Conservation (phyloP, 345 rosid genomes). For the Isatis tinctoria region DNA sequence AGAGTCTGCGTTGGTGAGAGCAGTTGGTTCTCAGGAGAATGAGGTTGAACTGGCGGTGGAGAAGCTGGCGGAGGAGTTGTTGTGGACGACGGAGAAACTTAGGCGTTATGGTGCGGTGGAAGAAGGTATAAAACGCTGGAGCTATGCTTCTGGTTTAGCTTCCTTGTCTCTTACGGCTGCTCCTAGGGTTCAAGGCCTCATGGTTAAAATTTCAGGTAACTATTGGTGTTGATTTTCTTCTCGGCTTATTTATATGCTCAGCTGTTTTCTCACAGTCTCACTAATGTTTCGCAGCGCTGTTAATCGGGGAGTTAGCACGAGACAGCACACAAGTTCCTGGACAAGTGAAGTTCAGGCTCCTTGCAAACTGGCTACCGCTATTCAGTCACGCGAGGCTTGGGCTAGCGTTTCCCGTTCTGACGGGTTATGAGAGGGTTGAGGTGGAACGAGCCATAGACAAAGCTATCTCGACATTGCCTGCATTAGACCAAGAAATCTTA, state of each 20-base stretch:
- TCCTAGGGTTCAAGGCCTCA: conserved; percentile 62
- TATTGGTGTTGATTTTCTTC: neutral
- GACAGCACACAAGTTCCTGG: conserved; percentile 33
- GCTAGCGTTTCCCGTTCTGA: conserved; percentile 47
- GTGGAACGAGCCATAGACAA: conserved; percentile 62
- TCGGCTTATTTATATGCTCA: neutral
- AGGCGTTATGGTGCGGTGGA: conserved; percentile 49
- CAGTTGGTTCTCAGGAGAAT: conserved; percentile 20
- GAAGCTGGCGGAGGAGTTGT: conserved; percentile 70
- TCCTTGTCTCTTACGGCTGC: conserved; percentile 51
- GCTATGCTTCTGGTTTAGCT: conserved; percentile 60
- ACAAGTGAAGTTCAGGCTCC: conserved; percentile 60
- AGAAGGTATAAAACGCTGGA: conserved; percentile 70
- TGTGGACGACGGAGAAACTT: conserved; percentile 59
- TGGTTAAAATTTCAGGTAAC: conserved; percentile 61
- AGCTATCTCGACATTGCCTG: conserved; percentile 48
- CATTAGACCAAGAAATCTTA: conserved; percentile 58
- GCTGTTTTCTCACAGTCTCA: neutral
- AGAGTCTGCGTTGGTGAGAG: neutral
- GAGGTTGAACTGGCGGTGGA: conserved; percentile 46
- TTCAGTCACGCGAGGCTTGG: conserved; percentile 63
- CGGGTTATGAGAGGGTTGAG: conserved; percentile 54
- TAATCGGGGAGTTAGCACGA: conserved; percentile 47
- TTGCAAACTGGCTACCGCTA: conserved; percentile 58
- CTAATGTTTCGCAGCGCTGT: conserved; percentile 37